phyloP scores from a whole-genome alignment of 805 yeast species.

The Yueomyces sp. region DNA sequence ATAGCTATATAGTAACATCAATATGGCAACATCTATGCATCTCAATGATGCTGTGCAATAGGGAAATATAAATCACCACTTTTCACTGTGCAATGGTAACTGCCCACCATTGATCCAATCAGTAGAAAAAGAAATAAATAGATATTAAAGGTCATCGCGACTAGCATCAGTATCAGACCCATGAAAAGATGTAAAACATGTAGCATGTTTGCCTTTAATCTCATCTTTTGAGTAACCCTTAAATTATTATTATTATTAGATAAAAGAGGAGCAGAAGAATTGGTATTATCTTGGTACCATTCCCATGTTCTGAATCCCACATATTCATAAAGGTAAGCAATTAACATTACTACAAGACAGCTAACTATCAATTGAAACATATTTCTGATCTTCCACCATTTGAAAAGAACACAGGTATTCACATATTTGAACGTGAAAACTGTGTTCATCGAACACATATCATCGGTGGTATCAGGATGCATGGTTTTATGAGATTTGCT shows the following conservation, averaged over 20 bases:
- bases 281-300: not conserved
- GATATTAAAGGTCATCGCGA: conserved; percentile 79
- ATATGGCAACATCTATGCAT: too few species aligned
- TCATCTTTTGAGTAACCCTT: conserved; percentile 1
- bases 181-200: conserved; percentile 59
- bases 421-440: conserved; percentile 67
- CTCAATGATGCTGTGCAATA: not conserved
- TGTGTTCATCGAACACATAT: conserved; percentile 38
- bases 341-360: conserved; percentile 31
- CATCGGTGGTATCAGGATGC: not conserved
- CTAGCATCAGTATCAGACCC: conserved; percentile 61
- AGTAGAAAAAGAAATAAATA: conserved; percentile 71
- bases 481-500: too few species aligned
- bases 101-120: conserved; percentile 59
- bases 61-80: not conserved
- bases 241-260: not conserved
- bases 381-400: conserved; percentile 68
- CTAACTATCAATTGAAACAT: conserved; percentile 38
- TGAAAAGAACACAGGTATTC: conserved; percentile 58
- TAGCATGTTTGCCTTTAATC: conserved; percentile 27
- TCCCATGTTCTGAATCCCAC: conserved; percentile 11
- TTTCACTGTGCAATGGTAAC: conserved; percentile 21
- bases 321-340: conserved; percentile 52
- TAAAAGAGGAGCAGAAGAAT: not conserved
- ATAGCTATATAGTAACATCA: too few species aligned